Evolutionary conservation across 2,329 filamentous ascomycete genomes (phyloP).

Genomic region (Drechslerella coelobrocha): DNA sequence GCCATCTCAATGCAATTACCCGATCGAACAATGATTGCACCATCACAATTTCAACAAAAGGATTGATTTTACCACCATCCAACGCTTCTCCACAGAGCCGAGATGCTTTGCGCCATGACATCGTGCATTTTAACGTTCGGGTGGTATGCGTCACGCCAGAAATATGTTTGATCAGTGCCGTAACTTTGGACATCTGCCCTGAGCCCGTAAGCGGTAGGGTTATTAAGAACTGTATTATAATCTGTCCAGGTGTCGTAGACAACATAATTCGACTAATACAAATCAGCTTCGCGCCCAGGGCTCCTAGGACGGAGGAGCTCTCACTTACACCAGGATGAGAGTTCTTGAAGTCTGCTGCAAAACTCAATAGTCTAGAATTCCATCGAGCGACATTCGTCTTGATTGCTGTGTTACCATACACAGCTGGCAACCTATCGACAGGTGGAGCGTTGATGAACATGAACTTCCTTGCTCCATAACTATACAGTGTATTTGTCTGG

Average conservation of each 20-base stretch:
- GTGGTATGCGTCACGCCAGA: conserved; percentile 43
- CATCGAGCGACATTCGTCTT: conserved; percentile 40
- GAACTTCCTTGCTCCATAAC: conserved; percentile 32
- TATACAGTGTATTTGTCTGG: conserved; percentile 32
- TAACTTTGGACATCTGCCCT: conserved; percentile 18
- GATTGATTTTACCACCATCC: conserved; percentile 34
- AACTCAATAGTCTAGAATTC: conserved; percentile 26
- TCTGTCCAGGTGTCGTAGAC: conserved; percentile 37
- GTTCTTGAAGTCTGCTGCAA: conserved; percentile 30
- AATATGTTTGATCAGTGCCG: conserved; percentile 30
- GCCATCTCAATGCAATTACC: no score
- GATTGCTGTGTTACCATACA: conserved; percentile 31
- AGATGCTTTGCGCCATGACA: conserved; percentile 46
- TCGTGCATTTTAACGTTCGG: conserved; percentile 45
- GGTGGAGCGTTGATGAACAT: conserved; percentile 44
- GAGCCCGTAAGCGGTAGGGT: conserved; percentile 30
- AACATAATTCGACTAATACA: conserved; percentile 28
- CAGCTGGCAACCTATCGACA: conserved; percentile 27
- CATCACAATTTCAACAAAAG: no score
- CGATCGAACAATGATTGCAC: no score
- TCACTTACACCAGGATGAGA: conserved; percentile 35
- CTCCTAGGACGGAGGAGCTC: no score
- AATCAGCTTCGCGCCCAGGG: not conserved
- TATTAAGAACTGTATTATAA: conserved; percentile 40
- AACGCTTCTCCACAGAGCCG: conserved; percentile 14